Percentiles rank a stretch among this genome's conserved stretches.
phyloP scores from a whole-genome alignment of 2,329 filamentous ascomycete genomes.

The Gremmenia infestans region DNA sequence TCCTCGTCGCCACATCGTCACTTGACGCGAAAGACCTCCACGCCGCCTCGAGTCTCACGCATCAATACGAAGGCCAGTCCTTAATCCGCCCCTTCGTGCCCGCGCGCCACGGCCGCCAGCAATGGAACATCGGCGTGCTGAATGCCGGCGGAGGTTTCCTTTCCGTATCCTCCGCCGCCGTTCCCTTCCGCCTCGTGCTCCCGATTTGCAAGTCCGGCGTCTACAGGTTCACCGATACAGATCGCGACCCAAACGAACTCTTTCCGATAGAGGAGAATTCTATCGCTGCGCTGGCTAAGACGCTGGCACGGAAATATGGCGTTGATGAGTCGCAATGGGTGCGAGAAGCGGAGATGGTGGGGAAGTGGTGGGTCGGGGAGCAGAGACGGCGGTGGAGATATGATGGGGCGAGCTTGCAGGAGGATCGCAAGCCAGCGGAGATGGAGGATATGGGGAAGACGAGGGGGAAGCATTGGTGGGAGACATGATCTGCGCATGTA shows the following conservation, averaged over 20 bases:
- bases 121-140: slow-evolving; percentile 24
- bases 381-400: slow-evolving; percentile 23
- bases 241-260: slow-evolving; percentile 32
- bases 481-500: not conserved
- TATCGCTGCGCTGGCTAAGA: slow-evolving; percentile 16
- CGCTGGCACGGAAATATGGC: slow-evolving; percentile 26
- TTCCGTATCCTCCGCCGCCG: slow-evolving; percentile 15
- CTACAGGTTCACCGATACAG: slow-evolving; percentile 33
- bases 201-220: slow-evolving; percentile 20
- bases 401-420: slow-evolving; percentile 17
- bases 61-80: slow-evolving; percentile 43
- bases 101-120: slow-evolving; percentile 29
- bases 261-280: slow-evolving; percentile 31
- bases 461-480: slow-evolving; percentile 26
- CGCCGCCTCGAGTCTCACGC: slow-evolving; percentile 35
- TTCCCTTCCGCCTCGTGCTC: slow-evolving; percentile 20
- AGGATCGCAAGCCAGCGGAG: slow-evolving; percentile 21
- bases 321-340: slow-evolving; percentile 34
- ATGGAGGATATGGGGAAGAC: slow-evolving; percentile 16
- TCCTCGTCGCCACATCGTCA: slow-evolving; percentile 37
- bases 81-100: slow-evolving; percentile 37
- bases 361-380: slow-evolving; percentile 36
- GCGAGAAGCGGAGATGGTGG: slow-evolving; percentile 33
- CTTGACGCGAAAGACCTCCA: slow-evolving; percentile 29
- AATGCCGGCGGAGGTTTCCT: slow-evolving; percentile 24